phyloP scores from a whole-genome alignment of 768 basidiomycete species.

The Lentinula boryana region DNA sequence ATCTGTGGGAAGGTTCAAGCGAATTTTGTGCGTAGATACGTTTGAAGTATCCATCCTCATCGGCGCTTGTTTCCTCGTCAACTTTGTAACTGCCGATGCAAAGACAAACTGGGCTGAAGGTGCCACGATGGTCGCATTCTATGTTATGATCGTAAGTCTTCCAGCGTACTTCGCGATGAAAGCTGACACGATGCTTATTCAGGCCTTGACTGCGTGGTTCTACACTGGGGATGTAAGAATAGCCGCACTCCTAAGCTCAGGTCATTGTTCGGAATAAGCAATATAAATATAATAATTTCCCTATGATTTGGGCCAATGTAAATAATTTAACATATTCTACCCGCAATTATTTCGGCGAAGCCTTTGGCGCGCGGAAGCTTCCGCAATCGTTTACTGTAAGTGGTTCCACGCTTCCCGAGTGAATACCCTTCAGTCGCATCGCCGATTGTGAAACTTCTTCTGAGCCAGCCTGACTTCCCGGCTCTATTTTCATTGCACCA shows the following conservation, averaged over 20 bases:
- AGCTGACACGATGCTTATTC: not conserved
- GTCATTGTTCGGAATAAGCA: not conserved
- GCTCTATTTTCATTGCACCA: too few species aligned
- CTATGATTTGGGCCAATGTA: too few species aligned
- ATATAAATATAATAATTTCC: too few species aligned
- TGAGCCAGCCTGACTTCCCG: too few species aligned
- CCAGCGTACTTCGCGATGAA: not conserved
- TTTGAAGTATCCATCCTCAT: constrained; percentile 64
- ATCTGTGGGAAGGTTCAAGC: not conserved
- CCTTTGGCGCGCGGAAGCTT: too few species aligned
- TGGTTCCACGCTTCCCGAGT: too few species aligned
- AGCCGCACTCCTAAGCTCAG: not conserved
- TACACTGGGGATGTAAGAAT: not conserved
- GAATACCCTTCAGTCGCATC: too few species aligned
- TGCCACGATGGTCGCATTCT: constrained; percentile 58
- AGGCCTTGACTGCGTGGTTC: constrained; percentile 5
- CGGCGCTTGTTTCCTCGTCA: constrained; percentile 69
- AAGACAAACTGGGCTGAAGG: constrained; percentile 82
- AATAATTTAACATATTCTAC: too few species aligned
- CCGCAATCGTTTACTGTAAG: too few species aligned
- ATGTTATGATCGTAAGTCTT: constrained; percentile 47
- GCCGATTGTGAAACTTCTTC: too few species aligned
- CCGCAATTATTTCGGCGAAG: too few species aligned
- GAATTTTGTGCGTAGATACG: constrained; percentile 35
- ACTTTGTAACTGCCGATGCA: constrained; percentile 68